Evolutionary conservation across 306 rosid genomes (phyloP).

Genomic region (Vachellia pachyceras): DNA sequence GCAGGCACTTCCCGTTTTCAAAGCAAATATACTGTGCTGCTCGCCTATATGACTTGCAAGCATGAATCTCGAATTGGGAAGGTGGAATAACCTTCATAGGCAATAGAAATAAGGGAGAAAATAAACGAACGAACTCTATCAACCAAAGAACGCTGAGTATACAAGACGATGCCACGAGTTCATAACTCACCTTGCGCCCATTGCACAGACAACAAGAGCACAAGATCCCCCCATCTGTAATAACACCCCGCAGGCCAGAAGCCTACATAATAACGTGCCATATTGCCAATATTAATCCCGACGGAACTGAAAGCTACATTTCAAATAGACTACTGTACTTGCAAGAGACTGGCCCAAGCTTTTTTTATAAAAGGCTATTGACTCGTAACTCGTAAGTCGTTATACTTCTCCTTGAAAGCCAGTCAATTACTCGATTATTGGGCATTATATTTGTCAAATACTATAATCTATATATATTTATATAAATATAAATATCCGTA

Average conservation of each 20-base stretch:
- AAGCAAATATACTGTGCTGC: constrained; percentile 92
- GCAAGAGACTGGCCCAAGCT: not conserved
- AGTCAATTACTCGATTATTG: not conserved
- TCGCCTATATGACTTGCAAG: constrained; percentile 84
- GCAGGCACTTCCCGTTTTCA: constrained; percentile 89
- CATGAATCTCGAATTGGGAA: constrained; percentile 95
- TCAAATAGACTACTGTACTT: not conserved
- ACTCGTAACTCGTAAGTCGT: not conserved
- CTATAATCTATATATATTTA: not conserved
- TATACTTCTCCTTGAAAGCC: constrained; percentile 21
- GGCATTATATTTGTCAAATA: not conserved
- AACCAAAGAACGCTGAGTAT: constrained; percentile 29
- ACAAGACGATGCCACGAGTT: constrained; percentile 24
- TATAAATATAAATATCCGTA: too few relatives aligned
- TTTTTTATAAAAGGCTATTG: not conserved
- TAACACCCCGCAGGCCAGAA: constrained; percentile 79
- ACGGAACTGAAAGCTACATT: constrained; percentile 13
- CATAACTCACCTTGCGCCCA: constrained; percentile 71
- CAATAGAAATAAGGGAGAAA: constrained; percentile 33
- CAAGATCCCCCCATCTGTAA: constrained; percentile 83
- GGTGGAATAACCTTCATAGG: constrained; percentile 74
- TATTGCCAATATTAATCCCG: constrained; percentile 33
- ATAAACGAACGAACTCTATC: constrained; percentile 20
- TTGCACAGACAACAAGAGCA: constrained; percentile 83
- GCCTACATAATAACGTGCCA: constrained; percentile 52